Evolutionary conservation across 352 stramenopile genomes (phyloP).

Genomic region (Pythium myriotylum): DNA sequence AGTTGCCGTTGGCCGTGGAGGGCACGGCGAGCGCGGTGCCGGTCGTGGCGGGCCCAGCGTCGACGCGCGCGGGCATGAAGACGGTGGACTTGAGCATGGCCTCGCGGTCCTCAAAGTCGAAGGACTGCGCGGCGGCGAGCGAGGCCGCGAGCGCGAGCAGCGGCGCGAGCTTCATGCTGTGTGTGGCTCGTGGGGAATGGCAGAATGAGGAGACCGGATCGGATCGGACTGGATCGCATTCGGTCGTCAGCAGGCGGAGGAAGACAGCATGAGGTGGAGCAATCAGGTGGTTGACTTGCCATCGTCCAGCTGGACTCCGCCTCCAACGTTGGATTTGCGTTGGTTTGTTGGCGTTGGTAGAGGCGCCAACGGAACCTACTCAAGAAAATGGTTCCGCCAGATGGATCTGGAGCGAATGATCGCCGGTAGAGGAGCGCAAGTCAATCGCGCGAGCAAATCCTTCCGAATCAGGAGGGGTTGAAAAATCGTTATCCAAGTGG

Average conservation of each 20-base stretch:
- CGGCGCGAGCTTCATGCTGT: conserved; percentile 19
- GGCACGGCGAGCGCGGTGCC: conserved; percentile 16
- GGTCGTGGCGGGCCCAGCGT: conserved; percentile 7
- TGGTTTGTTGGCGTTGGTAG: background rate
- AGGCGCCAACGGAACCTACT: background rate
- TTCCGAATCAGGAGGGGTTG: background rate
- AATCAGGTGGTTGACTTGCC: too few species aligned
- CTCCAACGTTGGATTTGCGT: too few species aligned
- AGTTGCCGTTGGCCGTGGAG: conserved; percentile 23
- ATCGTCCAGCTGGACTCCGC: too few species aligned
- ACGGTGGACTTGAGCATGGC: conserved; percentile 24
- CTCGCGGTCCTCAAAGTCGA: conserved; percentile 21
- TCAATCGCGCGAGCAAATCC: background rate
- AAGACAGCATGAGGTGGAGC: too few species aligned
- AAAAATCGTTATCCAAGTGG: background rate
- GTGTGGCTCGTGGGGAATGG: conserved; percentile 14
- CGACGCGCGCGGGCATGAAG: conserved; percentile 25
- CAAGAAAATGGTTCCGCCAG: background rate
- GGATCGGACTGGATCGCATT: background rate
- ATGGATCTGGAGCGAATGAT: background rate
- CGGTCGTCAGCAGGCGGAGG: background rate
- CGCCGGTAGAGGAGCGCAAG: background rate
- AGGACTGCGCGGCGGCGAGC: conserved; percentile 15
- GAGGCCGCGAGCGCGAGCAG: conserved; percentile 18
- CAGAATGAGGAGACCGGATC: too few species aligned